Conservation (phyloP, 75 land plant species). For the Azolla pinnata region DNA sequence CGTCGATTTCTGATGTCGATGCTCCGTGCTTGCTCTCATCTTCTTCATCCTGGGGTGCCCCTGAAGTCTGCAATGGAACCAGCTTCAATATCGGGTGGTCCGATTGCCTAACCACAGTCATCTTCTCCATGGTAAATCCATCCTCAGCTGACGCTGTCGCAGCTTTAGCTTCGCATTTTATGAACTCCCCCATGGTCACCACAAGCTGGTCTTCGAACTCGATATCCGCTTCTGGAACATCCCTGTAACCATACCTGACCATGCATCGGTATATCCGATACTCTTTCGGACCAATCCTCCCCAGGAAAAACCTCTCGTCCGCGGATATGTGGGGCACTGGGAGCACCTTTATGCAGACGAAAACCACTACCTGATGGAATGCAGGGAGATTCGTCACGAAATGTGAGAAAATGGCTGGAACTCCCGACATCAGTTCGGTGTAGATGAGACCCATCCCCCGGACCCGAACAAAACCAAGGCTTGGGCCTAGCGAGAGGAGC, state of each 20-base stretch:
- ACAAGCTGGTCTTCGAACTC: slow-evolving; percentile 57
- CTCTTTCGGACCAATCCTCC: slow-evolving; percentile 57
- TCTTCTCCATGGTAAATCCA: slow-evolving; percentile 17
- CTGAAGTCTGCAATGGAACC: neutral
- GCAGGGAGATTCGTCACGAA: slow-evolving; percentile 77
- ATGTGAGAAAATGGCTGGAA: slow-evolving; percentile 71
- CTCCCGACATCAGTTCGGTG: slow-evolving; percentile 54
- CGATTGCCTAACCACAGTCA: slow-evolving; percentile 45
- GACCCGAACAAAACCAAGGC: slow-evolving; percentile 62
- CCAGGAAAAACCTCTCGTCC: slow-evolving; percentile 50
- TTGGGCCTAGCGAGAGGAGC: slow-evolving; percentile 60
- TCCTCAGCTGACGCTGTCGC: slow-evolving; percentile 1
- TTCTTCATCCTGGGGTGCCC: neutral
- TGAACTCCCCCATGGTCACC: slow-evolving; percentile 48
- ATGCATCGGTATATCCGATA: slow-evolving; percentile 55
- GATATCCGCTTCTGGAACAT: slow-evolving; percentile 42
- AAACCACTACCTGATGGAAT: slow-evolving; percentile 61
- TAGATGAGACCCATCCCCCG: slow-evolving; percentile 67
- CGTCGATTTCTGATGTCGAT: neutral
- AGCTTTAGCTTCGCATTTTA: slow-evolving; percentile 22
- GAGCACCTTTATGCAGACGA: slow-evolving; percentile 55
- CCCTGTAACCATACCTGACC: slow-evolving; percentile 56
- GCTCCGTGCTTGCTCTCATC: neutral
- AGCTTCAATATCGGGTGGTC: slow-evolving; percentile 14
- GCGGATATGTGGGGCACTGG: slow-evolving; percentile 59